Evolutionary conservation across 371 early-diverging fungal species (phyloP).

Genomic region (Zancudomyces culisetae): DNA sequence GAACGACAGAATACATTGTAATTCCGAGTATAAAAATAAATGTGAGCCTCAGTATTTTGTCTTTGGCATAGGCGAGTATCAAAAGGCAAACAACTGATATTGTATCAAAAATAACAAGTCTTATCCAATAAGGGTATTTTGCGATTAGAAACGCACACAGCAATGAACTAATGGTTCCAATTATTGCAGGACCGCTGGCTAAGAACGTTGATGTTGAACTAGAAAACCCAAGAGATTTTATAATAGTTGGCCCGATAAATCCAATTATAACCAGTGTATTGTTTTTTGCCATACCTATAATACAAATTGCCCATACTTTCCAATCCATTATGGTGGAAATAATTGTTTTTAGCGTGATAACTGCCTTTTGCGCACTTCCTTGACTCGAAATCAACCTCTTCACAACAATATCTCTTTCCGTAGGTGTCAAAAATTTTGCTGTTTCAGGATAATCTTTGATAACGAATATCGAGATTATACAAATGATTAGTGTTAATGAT

Average conservation of each 20-base stretch:
- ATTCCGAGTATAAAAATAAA: too few species aligned
- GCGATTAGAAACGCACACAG: too few species aligned
- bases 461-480: conserved; percentile 7
- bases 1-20: too few species aligned
- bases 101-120: too few species aligned
- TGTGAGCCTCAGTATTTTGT: too few species aligned
- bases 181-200: too few species aligned
- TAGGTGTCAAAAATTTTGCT: conserved; percentile 10
- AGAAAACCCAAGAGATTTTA: too few species aligned
- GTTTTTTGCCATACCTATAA: neutral
- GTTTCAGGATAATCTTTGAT: conserved; percentile 15
- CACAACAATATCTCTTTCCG: conserved; percentile 9
- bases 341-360: neutral
- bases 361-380: conserved; percentile 4
- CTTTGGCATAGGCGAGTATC: too few species aligned
- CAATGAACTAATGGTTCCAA: too few species aligned
- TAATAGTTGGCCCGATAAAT: neutral
- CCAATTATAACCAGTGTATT: neutral
- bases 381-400: conserved; percentile 7
- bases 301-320: neutral
- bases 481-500: conserved; percentile 22
- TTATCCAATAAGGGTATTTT: too few species aligned
- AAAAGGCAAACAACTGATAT: too few species aligned
- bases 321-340: neutral
- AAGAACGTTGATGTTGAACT: too few species aligned